phyloP scores from a whole-genome alignment of 164 flowering plant species.

The Euptelea pleiosperma region DNA sequence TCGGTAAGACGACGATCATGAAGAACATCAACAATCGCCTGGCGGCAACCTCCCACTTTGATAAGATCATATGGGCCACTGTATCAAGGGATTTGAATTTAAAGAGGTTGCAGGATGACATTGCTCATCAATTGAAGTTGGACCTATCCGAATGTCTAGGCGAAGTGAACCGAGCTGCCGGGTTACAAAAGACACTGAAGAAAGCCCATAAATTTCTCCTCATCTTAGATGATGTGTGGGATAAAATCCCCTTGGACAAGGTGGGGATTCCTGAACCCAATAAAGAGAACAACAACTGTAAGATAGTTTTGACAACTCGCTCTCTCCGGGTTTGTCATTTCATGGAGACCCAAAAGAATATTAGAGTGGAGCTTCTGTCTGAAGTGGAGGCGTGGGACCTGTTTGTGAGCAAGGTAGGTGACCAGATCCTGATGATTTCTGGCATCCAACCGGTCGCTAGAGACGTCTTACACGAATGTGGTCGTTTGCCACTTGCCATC shows the following conservation, averaged over 20 bases:
- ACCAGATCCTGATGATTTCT: background rate
- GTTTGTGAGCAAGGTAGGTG: constrained; percentile 14
- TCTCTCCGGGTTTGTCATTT: constrained; percentile 11
- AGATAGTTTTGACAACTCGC: too few species aligned
- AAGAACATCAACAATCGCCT: constrained; percentile 20
- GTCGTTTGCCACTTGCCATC: constrained; percentile 26
- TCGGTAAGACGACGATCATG: constrained; percentile 27
- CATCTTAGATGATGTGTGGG: too few species aligned
- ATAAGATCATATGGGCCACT: constrained; percentile 15
- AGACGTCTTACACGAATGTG: constrained; percentile 13
- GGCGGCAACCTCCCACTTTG: background rate
- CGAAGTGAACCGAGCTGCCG: constrained; percentile 1
- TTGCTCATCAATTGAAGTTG: constrained; percentile 6
- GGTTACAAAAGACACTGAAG: constrained; percentile 1
- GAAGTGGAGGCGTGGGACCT: constrained; percentile 23
- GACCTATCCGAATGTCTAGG: constrained; percentile 10
- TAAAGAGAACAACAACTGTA: too few species aligned
- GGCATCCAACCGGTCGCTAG: constrained; percentile 5
- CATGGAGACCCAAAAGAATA: constrained; percentile 15
- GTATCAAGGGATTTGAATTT: constrained; percentile 14
- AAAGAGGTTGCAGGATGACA: constrained; percentile 10
- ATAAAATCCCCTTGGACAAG: too few species aligned
- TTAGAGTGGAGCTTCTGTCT: constrained; percentile 11
- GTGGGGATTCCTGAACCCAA: too few species aligned
- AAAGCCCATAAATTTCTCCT: constrained; percentile 15